These are phyloP conservation scores for Candida albicans DNA, from an alignment of 1,139 yeast genomes.

Conservation along the genomic window DNA sequence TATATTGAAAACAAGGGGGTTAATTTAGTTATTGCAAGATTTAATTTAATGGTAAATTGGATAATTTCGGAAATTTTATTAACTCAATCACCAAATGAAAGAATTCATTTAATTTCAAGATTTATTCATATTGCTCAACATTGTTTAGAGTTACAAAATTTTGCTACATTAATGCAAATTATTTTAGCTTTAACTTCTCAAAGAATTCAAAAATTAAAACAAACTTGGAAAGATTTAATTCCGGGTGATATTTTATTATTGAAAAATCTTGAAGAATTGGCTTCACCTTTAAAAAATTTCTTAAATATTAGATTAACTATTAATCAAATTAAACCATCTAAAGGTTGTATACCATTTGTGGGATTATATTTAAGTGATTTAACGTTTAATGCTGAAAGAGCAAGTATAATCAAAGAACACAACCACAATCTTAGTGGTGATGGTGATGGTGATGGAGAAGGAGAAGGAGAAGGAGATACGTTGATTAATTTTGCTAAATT, in stretches of 20 bases:
- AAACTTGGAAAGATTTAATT: constrained; percentile 72
- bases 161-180: constrained; percentile 83
- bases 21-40: constrained; percentile 81
- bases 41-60: constrained; percentile 91
- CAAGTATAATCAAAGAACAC: constrained; percentile 34
- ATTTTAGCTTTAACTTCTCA: constrained; percentile 80
- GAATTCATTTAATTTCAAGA: constrained; percentile 69
- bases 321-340: constrained; percentile 61
- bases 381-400: constrained; percentile 75
- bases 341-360: constrained; percentile 87
- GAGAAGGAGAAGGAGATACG: constrained; percentile 30
- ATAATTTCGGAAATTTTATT: constrained; percentile 81
- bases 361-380: constrained; percentile 85
- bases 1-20: constrained; percentile 61
- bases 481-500: constrained; percentile 77
- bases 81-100: constrained; percentile 57
- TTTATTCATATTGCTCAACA: constrained; percentile 84
- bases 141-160: constrained; percentile 73
- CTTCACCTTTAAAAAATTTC: constrained; percentile 69
- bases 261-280: constrained; percentile 62
- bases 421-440: too few species aligned
- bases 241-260: constrained; percentile 61
- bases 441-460: too few species aligned
- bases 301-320: constrained; percentile 62
- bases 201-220: constrained; percentile 56